A percentile compares a stretch with the other conserved stretches of the same genome.
Conservation (phyloP, 1,139 yeast species). For the Diutina mesorugosa region DNA sequence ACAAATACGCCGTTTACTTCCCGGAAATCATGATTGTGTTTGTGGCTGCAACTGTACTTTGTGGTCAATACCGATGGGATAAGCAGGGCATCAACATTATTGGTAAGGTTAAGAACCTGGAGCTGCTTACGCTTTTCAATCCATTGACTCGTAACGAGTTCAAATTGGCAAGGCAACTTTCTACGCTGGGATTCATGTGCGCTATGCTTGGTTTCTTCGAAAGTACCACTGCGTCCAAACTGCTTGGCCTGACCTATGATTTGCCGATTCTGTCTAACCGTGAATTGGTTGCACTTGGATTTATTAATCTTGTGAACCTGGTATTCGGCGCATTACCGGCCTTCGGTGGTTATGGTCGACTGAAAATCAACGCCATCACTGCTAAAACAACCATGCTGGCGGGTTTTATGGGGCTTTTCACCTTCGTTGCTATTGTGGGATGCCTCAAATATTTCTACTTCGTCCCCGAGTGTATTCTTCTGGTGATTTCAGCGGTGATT, state of each 20-base stretch:
- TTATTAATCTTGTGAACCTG: conserved; percentile 55
- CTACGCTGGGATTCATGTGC: conserved; percentile 55
- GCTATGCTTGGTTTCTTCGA: conserved; percentile 90
- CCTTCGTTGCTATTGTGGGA: conserved; percentile 52
- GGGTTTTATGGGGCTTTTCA: conserved; percentile 61
- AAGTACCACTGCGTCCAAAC: conserved; percentile 85
- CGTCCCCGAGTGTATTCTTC: conserved; percentile 70
- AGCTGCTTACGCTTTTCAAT: conserved; percentile 15
- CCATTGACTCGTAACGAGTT: conserved; percentile 6
- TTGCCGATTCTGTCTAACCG: conserved; percentile 62
- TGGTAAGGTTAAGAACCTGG: conserved; percentile 42
- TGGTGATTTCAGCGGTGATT: conserved; percentile 70
- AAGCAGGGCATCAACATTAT: conserved; percentile 50
- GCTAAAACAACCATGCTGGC: conserved; percentile 83
- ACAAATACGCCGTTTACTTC: conserved; percentile 33
- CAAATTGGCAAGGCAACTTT: conserved; percentile 26
- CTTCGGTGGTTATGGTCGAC: conserved; percentile 94
- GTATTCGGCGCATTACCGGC: conserved; percentile 77
- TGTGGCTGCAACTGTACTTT: conserved; percentile 44
- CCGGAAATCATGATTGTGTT: conserved; percentile 84
- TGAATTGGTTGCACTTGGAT: conserved; percentile 74
- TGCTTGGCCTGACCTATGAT: conserved; percentile 53
- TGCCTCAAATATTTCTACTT: conserved; percentile 54
- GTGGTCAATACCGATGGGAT: conserved; percentile 42
- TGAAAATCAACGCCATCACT: conserved; percentile 75